Evolutionary conservation across 1,139 yeast genomes (phyloP).

Genomic region (Candida buenavistaensis): DNA sequence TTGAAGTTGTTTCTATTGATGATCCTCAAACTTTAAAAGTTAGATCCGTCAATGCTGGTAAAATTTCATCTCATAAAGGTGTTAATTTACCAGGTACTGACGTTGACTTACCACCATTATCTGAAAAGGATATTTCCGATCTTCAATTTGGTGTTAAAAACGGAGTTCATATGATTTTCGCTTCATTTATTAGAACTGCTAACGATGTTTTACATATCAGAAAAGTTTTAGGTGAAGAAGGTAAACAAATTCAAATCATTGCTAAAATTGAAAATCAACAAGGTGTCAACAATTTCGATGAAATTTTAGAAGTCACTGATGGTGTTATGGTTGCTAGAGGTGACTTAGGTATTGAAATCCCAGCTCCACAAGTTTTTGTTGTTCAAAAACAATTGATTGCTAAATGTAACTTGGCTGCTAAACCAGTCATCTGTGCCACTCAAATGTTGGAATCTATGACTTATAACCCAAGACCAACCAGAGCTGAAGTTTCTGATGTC

Average conservation of each 20-base stretch:
- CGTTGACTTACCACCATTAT: constrained; percentile 96
- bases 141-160: constrained; percentile 93
- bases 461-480: constrained; percentile 99
- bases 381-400: constrained; percentile 99
- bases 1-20: constrained; percentile 81
- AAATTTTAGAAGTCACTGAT: constrained; percentile 88
- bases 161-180: constrained; percentile 96
- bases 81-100: constrained; percentile 99
- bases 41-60: constrained; percentile 89
- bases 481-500: constrained; percentile 99
- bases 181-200: constrained; percentile 96
- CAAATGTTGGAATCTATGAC: constrained; percentile 99
- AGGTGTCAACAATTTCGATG: constrained; percentile 99
- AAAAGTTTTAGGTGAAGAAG: constrained; percentile 93
- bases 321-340: constrained; percentile 99
- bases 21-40: constrained; percentile 84
- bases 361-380: constrained; percentile 97
- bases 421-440: constrained; percentile 99
- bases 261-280: constrained; percentile 99
- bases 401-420: constrained; percentile 98
- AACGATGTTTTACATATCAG: constrained; percentile 88
- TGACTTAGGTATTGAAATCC: constrained; percentile 99
- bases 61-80: constrained; percentile 96
- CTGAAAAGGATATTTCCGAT: constrained; percentile 94
- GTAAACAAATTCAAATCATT: constrained; percentile 92